Base-by-base conservation (phyloP, 805 yeast genomes). In the Priceomyces castillae region DNA sequence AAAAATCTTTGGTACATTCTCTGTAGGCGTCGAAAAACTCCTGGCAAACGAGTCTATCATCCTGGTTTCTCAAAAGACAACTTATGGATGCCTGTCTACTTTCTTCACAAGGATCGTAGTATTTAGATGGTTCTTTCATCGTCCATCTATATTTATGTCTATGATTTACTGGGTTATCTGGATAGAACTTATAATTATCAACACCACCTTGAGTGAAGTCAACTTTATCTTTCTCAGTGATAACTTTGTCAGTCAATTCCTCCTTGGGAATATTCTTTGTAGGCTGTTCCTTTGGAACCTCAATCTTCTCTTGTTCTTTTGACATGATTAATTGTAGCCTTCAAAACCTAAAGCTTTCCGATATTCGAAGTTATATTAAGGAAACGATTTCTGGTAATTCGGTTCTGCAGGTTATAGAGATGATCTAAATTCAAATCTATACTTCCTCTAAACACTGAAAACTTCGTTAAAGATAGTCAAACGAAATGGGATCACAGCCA, bases 1-100 rank as follows among this genome's bases (percentile, higher is more conserved):
- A 71, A 46, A 71, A 71, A 47, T 67, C 73, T 56, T 82, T 82
- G 59, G 86, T 85, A 66, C 99, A 92, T 57, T 92, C 99, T 46
- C 92, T 74, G 61, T 92, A 92, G 0, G 97, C 97, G 54, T 84
- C 89, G 61, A 92, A 94, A 58, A 87, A 92, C 46, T 86, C 95
- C 48, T 70, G 61, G 67, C 79, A 70, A 84, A 89, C 65, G 64
- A 74, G 41, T 72, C 81, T 57, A 58, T 81, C 70, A 73, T 78
- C 71, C 79, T 88, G 71, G 58, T 90, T 87, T 39, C 85, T 64
- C 53, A 88, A 92, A 61, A 92, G 70, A 56, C 99, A 92, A 50
- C 78, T 78, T 51, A 90, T 71, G 35, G 96, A 86, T 81, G 95
- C 92, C 59, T 81, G 82, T 7, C 97, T 76, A 30, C 94, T 82